Evolutionary conservation across 2,329 filamentous ascomycete species (phyloP).

Genomic region (Tolypocladium sp.): DNA sequence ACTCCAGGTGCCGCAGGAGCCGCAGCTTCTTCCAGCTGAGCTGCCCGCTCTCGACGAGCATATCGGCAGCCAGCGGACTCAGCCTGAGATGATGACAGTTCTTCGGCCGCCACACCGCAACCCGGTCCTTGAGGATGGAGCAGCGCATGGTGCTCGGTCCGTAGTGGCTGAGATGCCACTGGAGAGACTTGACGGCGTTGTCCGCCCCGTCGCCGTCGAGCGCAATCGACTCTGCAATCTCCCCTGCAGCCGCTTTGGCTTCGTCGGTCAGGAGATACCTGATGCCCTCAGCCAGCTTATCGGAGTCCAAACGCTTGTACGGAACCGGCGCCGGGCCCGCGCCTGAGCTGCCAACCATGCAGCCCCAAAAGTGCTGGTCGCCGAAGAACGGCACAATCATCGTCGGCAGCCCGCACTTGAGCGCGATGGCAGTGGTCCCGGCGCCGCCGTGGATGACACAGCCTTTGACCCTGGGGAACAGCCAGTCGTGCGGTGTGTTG

Average conservation of each 20-base stretch:
- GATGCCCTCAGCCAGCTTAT: conserved; percentile 62
- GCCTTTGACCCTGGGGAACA: conserved; percentile 57
- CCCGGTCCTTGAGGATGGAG: conserved; percentile 51
- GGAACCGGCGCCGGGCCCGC: conserved; percentile 60
- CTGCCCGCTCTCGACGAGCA: conserved; percentile 52
- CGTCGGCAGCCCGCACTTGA: conserved; percentile 62
- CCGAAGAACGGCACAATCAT: conserved; percentile 76
- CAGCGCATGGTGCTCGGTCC: conserved; percentile 53
- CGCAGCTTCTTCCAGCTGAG: conserved; percentile 55
- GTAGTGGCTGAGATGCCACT: conserved; percentile 45
- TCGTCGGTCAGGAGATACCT: conserved; percentile 55
- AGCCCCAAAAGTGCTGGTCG: conserved; percentile 71
- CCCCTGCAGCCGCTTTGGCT: conserved; percentile 45
- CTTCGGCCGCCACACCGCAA: conserved; percentile 59
- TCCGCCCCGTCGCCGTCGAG: conserved; percentile 57
- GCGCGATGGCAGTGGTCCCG: conserved; percentile 64
- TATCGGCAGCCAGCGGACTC: conserved; percentile 54
- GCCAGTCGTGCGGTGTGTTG: conserved; percentile 69
- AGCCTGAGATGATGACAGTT: conserved; percentile 46
- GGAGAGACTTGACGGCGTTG: conserved; percentile 61
- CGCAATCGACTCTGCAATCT: conserved; percentile 53
- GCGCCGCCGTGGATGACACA: conserved; percentile 72
- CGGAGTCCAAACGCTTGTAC: conserved; percentile 55
- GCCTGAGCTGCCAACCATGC: conserved; percentile 53
- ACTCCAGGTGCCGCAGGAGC: conserved; percentile 58